Evolutionary conservation across 2,329 filamentous ascomycete genomes (phyloP).

Genomic region (Cladosporium sphaerospermum): DNA sequence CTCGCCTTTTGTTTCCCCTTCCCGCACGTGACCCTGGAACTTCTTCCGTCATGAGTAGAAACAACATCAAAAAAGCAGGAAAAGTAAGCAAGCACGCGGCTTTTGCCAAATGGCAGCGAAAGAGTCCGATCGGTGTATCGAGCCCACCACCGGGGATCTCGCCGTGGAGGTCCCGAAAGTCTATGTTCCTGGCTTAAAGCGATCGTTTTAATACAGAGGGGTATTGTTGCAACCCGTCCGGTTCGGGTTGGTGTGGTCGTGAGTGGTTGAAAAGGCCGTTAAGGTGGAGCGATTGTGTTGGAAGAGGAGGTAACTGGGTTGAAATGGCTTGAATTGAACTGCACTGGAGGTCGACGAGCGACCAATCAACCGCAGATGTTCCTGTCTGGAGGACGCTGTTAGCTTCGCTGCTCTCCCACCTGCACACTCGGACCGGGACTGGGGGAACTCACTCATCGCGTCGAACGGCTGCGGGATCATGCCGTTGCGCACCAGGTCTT

Average conservation of each 20-base stretch:
- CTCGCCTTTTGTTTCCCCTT: too few relatives aligned
- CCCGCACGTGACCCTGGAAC: too few relatives aligned
- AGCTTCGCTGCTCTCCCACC: not conserved
- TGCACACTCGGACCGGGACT: too few relatives aligned
- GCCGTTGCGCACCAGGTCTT: slow-evolving; percentile 36
- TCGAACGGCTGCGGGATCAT: slow-evolving; percentile 25
- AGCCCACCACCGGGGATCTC: too few relatives aligned
- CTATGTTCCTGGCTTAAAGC: not conserved
- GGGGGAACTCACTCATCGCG: slow-evolving; percentile 18
- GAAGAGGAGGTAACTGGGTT: too few relatives aligned
- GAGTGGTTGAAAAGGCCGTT: not conserved
- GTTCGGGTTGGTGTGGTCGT: not conserved
- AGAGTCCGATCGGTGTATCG: not conserved
- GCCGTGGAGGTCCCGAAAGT: too few relatives aligned
- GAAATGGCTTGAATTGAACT: not conserved
- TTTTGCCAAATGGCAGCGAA: slow-evolving; percentile 2
- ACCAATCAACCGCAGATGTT: slow-evolving; percentile 12
- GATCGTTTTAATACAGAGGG: not conserved
- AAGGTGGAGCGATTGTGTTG: not conserved
- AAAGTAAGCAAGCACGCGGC: not conserved
- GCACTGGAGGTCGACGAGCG: not conserved
- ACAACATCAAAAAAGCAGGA: not conserved
- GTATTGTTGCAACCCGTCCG: not conserved
- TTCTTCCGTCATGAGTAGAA: not conserved
- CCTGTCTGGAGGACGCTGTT: slow-evolving; percentile 9